Conservation (phyloP, 495 filamentous ascomycete genomes). For the Aspergillus nanangensis region DNA sequence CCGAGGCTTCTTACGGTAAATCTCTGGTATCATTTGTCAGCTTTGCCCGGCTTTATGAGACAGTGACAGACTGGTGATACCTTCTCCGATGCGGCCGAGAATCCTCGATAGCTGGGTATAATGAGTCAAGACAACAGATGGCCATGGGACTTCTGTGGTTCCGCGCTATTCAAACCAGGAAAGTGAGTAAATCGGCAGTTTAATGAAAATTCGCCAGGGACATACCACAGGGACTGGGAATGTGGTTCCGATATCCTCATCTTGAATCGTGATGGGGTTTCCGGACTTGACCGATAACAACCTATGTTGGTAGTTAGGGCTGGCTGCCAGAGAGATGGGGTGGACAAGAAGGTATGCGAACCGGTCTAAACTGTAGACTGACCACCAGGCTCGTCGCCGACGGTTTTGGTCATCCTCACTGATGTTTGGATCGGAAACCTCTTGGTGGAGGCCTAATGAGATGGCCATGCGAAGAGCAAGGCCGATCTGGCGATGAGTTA, state of each 20-base stretch:
- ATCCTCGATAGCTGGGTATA: constrained; percentile 45
- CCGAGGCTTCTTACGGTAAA: constrained; percentile 41
- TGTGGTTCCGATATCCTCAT: constrained; percentile 44
- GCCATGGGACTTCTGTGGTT: constrained; percentile 31
- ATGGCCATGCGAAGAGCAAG: constrained; percentile 49
- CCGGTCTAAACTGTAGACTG: constrained; percentile 47
- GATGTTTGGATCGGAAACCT: constrained; percentile 30
- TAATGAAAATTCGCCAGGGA: constrained; percentile 3
- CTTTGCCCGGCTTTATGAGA: no score
- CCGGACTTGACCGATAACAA: constrained; percentile 46
- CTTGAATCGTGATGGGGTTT: constrained; percentile 45
- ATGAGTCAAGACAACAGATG: constrained; percentile 40
- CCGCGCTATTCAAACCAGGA: constrained; percentile 22
- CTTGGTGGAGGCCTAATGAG: constrained; percentile 46
- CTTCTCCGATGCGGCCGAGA: constrained; percentile 38
- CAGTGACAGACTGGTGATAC: constrained; percentile 2
- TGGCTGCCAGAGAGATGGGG: no score
- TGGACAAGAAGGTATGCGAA: not conserved
- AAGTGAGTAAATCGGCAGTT: constrained; percentile 6
- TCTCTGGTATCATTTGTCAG: constrained; percentile 18
- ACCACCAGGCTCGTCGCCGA: constrained; percentile 49
- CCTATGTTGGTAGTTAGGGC: no score
- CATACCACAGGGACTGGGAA: constrained; percentile 30
- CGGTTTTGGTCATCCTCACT: constrained; percentile 35
- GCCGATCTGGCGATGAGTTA: constrained; percentile 29